Evolutionary conservation across 2,329 filamentous ascomycete species (phyloP), one percentile per base, ranked within the genome.

Genomic region (Colletotrichum paranaense): DNA sequence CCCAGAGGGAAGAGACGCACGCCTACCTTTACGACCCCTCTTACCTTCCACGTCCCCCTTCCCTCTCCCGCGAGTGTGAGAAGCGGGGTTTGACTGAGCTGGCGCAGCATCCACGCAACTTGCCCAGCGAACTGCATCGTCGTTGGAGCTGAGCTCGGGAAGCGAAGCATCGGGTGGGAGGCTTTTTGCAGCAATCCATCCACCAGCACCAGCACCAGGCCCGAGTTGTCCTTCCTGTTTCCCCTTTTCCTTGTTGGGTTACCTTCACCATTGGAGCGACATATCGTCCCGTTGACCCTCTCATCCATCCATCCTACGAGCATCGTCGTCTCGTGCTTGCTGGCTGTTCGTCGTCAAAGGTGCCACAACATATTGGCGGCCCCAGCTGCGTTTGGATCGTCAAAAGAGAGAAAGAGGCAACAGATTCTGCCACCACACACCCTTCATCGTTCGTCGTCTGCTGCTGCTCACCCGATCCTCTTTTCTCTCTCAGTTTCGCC

Each of bases 91-190:
- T 46, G 8, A 19, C 53, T 73, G 24, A 19, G 55, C 60, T 55
- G 70, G 67, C 67, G 55, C 67, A 65, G 55, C 55, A 38, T 55
- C 67, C 55, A 55, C 67, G 42, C 60, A 35, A 65, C 67, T 60
- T 69, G 22, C 53, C 55, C 66, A 59, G 66, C 67, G 24, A 69
- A 59, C 65, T 68, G 65, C 65, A 52, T 64, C 59, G 42, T 52
- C 35, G n/a, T 28, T 56, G 59, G 52, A 55, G 38, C 38, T 42
- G 67, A 70, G 67, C 42, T 49, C 42, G 42, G 42, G 16, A 49
- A 49, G 42, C 46, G 9, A 49, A 64, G 42, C 42, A 28, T 66
- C 35, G 35, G 11, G 38, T 58, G 16, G 24, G 7, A 16, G 35
- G 58, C 28, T 24, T 63, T 38, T 42, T n/a, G 53, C 70, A n/a